Evolutionary conservation across 306 rosid species (phyloP).

Genomic region (Castanopsis chinensis): DNA sequence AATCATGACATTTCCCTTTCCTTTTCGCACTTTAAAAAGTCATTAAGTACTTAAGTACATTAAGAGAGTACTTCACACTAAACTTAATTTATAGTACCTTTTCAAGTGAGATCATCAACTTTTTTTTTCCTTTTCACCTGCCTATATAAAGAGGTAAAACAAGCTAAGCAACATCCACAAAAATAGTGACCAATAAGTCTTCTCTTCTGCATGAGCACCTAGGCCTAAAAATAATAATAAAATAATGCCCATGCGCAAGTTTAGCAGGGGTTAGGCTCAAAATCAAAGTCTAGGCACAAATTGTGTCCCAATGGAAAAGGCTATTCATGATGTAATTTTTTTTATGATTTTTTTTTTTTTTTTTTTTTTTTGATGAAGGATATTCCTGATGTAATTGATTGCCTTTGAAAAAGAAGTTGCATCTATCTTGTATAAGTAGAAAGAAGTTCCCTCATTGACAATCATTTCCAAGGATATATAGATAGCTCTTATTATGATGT

Average conservation of each 20-base stretch:
- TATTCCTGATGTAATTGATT: not conserved
- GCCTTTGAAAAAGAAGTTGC: not conserved
- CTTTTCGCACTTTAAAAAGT: not conserved
- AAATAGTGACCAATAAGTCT: not conserved
- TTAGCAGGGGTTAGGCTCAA: too few relatives aligned
- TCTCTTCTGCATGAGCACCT: not conserved
- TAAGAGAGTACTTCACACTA: not conserved
- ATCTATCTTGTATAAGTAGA: not conserved
- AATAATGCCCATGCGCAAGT: not conserved
- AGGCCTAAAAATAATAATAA: not conserved
- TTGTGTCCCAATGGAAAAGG: not conserved
- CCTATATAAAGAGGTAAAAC: not conserved
- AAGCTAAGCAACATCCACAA: not conserved
- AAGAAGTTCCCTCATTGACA: too few relatives aligned
- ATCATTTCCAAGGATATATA: too few relatives aligned
- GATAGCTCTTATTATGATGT: too few relatives aligned
- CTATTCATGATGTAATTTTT: not conserved
- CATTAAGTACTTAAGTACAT: not conserved
- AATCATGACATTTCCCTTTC: not conserved
- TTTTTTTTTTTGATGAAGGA: too few relatives aligned
- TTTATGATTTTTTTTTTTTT: too few relatives aligned
- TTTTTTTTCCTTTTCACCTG: not conserved
- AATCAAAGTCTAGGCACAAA: not conserved
- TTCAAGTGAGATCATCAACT: not conserved
- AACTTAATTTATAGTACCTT: not conserved